These are phyloP conservation scores for Aspergillus fumigatiaffinis DNA, from an alignment of 2,329 filamentous ascomycete genomes.

Conservation along the genomic window DNA sequence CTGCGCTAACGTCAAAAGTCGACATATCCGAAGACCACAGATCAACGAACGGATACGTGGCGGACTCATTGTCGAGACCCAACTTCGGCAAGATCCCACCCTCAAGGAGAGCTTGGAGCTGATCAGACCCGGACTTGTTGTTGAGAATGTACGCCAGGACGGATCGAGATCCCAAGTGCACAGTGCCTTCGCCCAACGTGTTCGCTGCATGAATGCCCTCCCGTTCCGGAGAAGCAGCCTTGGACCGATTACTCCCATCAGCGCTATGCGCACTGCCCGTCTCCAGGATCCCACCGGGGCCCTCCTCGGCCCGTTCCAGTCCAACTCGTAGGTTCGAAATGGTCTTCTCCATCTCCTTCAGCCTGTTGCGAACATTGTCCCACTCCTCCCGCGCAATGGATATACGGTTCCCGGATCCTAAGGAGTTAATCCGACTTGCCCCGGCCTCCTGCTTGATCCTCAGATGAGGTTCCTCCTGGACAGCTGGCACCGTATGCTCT, in stretches of 20 bases:
- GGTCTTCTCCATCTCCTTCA: slow-evolving; percentile 43
- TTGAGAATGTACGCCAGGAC: slow-evolving; percentile 59
- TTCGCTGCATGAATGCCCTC: slow-evolving; percentile 61
- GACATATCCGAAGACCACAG: slow-evolving; percentile 61
- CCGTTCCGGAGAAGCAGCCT: slow-evolving; percentile 35
- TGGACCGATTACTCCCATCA: slow-evolving; percentile 29
- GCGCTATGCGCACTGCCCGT: slow-evolving; percentile 30
- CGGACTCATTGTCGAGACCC: slow-evolving; percentile 61
- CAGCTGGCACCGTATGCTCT: slow-evolving; percentile 9
- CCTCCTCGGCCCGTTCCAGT: slow-evolving; percentile 35
- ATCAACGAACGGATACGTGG: slow-evolving; percentile 63
- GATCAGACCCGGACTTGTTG: slow-evolving; percentile 48
- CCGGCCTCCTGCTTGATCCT: slow-evolving; percentile 18
- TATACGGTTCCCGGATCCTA: slow-evolving; percentile 23
- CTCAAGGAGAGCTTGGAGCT: slow-evolving; percentile 53
- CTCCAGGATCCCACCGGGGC: slow-evolving; percentile 19
- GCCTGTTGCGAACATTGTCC: slow-evolving; percentile 40
- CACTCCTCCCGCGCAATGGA: slow-evolving; percentile 42
- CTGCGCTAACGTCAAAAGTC: slow-evolving; percentile 53
- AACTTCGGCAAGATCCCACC: slow-evolving; percentile 60
- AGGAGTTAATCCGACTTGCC: slow-evolving; percentile 4
- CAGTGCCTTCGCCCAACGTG: slow-evolving; percentile 56
- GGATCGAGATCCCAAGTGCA: slow-evolving; percentile 59
- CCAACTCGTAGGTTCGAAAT: slow-evolving; percentile 38
- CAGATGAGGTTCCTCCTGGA: slow-evolving; percentile 18